Evolutionary conservation across 2,329 filamentous ascomycete species (phyloP), one percentile per base, ranked within the genome.

Genomic region (Ploettnerulaceae sp.): DNA sequence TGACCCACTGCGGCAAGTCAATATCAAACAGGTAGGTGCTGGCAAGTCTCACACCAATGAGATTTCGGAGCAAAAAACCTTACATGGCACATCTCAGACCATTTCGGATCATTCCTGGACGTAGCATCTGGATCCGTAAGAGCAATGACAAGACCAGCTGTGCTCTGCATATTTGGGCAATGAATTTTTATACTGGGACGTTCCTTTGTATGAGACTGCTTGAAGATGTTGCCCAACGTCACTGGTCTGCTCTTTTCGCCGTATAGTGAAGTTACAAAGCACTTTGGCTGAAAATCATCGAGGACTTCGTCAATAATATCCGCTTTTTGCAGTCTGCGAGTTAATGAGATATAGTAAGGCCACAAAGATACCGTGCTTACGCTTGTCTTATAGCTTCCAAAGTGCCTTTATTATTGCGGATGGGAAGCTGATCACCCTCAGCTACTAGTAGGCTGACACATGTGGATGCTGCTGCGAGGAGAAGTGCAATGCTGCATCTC

Each of bases 121-220:
- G 73, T 75, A n/a, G 76, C 76, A 60, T 81, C 76, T 0, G 77
- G 77, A 56, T 81, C 76, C 1, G 76, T 79, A 3, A 80, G 64
- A 8, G 70, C 68, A 40, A 80, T 51, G 3, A 71, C 71, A 48
- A 76, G 72, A 29, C 56, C 52, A 2, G 39, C 17, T 7, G 54
- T 57, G 3, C 39, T 29, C 9, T 46, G 24, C 2, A 51, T 35
- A 4, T 55, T 37, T 5, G 61, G 59, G 46, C 60, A 62, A 18
- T 52, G 57, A 20, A 67, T 57, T n/a, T 51, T 58, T 29, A 67
- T 33, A 0, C 43, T 38, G 6, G 64, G 66, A 20, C 44, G 51
- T 1, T 57, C 35, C 39, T 66, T 57, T 0, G 63, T 62, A 12
- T 59, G 51, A 5, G 54, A 48, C 1, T 55, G 45, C 31, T 59